phyloP scores from a whole-genome alignment of 352 stramenopile genomes.

The Phytopythium vexans region DNA sequence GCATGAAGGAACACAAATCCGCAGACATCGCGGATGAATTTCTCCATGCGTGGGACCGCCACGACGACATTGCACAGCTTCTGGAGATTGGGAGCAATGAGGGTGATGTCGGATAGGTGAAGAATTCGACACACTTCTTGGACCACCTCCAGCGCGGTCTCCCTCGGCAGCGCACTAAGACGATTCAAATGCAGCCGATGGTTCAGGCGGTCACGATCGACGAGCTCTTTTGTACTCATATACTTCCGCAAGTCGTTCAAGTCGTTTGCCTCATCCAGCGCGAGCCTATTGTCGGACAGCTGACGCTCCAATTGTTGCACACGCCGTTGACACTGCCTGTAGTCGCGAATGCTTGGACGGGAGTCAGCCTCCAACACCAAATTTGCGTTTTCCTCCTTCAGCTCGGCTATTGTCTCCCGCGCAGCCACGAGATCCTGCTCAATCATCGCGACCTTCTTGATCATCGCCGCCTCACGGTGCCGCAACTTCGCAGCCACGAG shows the following conservation, averaged over 20 bases:
- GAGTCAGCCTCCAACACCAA: slow-evolving; percentile 72
- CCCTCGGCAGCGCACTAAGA: slow-evolving; percentile 66
- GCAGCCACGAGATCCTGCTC: slow-evolving; percentile 65
- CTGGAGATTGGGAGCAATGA: slow-evolving; percentile 73
- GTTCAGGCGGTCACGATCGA: slow-evolving; percentile 76
- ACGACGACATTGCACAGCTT: slow-evolving; percentile 81
- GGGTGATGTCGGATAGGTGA: slow-evolving; percentile 77
- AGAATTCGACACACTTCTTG: slow-evolving; percentile 83
- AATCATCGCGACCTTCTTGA: slow-evolving; percentile 76
- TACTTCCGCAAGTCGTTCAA: slow-evolving; percentile 76
- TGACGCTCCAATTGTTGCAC: slow-evolving; percentile 78
- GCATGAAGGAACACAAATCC: slow-evolving; percentile 63
- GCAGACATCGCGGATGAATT: slow-evolving; percentile 85
- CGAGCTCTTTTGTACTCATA: slow-evolving; percentile 79
- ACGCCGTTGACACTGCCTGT: slow-evolving; percentile 62
- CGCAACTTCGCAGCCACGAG: slow-evolving; percentile 52
- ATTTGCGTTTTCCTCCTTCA: slow-evolving; percentile 84
- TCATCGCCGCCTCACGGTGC: slow-evolving; percentile 64
- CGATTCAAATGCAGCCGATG: slow-evolving; percentile 77
- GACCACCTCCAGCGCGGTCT: slow-evolving; percentile 77
- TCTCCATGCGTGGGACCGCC: slow-evolving; percentile 80
- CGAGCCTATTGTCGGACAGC: slow-evolving; percentile 66
- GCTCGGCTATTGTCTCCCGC: slow-evolving; percentile 55
- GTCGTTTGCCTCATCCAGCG: slow-evolving; percentile 71
- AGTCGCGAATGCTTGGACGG: slow-evolving; percentile 80